Evolutionary conservation across 2,329 filamentous ascomycete genomes (phyloP).

Genomic region (Curvularia hawaiiensis): DNA sequence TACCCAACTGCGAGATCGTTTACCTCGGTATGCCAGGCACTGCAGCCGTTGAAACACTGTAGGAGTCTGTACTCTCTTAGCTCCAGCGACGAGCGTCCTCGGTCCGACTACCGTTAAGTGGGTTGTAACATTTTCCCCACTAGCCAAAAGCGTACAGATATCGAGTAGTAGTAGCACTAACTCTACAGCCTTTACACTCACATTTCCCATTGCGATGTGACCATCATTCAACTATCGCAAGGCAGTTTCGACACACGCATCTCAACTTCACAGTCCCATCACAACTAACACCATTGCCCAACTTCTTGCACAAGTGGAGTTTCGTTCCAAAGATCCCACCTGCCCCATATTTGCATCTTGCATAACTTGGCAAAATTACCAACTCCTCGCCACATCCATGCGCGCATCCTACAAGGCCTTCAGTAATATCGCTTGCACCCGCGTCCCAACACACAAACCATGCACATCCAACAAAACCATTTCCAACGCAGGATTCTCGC

Average conservation of each 20-base stretch:
- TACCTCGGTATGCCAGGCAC: not conserved
- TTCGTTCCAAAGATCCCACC: not conserved
- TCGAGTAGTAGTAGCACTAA: not conserved
- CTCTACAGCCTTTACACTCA: not conserved
- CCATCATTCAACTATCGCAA: not conserved
- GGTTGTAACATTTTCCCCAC: not conserved
- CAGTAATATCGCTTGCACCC: not conserved
- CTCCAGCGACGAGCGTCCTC: not conserved
- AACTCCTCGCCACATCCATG: not conserved
- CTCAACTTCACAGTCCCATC: not conserved
- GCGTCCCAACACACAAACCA: not conserved
- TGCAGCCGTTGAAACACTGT: not conserved
- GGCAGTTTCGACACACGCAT: not conserved
- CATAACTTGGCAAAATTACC: not conserved
- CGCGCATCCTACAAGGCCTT: not conserved
- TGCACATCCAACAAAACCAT: not conserved
- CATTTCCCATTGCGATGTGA: not conserved
- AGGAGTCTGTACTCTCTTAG: not conserved
- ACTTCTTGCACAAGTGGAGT: not conserved
- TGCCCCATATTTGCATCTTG: not conserved
- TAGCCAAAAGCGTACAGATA: not conserved
- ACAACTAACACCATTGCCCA: not conserved
- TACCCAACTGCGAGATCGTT: not conserved
- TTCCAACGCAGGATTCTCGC: not conserved
- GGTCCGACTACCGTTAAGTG: not conserved